Conservation (phyloP, 2,329 filamentous ascomycete genomes). For the Verticillium albo-atrum region DNA sequence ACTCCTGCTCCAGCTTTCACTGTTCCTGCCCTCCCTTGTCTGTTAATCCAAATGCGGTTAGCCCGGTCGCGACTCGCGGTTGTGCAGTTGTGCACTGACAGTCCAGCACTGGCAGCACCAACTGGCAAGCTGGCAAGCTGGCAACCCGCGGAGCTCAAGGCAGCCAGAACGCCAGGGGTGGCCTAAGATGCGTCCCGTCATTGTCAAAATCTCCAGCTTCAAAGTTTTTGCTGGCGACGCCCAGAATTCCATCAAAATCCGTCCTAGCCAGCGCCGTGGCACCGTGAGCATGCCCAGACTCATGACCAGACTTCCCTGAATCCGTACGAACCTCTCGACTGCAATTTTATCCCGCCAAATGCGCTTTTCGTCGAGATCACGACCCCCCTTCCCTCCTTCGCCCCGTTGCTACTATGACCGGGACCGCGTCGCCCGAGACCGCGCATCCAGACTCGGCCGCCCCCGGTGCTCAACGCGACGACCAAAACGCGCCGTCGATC, state of each 20-base stretch:
- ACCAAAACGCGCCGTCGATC: constrained; percentile 9
- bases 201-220: constrained; percentile 8
- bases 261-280: constrained; percentile 40
- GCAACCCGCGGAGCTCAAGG: neutral
- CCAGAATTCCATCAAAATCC: constrained; percentile 36
- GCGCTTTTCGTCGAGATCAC: constrained; percentile 51
- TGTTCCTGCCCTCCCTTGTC: neutral
- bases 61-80: neutral
- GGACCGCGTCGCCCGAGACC: constrained; percentile 52
- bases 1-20: neutral
- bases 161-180: constrained; percentile 7
- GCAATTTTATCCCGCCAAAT: constrained; percentile 53
- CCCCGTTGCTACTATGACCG: constrained; percentile 51
- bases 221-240: constrained; percentile 49
- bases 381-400: constrained; percentile 39
- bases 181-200: constrained; percentile 8
- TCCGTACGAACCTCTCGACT: constrained; percentile 46
- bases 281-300: constrained; percentile 52
- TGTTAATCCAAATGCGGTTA: constrained; percentile 8
- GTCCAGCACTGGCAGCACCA: neutral
- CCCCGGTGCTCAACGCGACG: constrained; percentile 16
- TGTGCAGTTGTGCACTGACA: neutral
- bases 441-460: constrained; percentile 27
- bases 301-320: constrained; percentile 39
- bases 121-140: neutral